A percentile compares a stretch with the other conserved stretches of the same genome.
Evolutionary conservation across 208 protist genomes (phyloP).

Genomic region (Trichomonas tenax): DNA sequence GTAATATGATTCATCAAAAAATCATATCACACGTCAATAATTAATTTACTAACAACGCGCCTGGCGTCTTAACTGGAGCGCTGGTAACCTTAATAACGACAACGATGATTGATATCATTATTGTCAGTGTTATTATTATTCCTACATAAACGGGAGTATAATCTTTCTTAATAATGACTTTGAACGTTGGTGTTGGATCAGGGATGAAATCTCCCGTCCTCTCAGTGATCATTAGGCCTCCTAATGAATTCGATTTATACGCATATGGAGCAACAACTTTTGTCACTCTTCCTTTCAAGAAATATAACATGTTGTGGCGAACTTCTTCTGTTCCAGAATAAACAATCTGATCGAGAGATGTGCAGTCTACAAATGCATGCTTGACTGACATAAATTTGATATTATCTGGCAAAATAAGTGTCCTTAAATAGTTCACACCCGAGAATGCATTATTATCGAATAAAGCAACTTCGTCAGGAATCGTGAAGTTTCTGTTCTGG

Average conservation of each 20-base stretch:
- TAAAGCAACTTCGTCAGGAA: background rate
- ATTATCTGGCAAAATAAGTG: background rate
- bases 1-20: too few species aligned
- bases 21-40: too few species aligned
- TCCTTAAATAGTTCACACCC: background rate
- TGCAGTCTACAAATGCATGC: background rate
- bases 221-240: background rate
- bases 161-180: background rate
- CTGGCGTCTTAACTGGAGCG: background rate
- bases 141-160: background rate
- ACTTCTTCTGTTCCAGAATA: background rate
- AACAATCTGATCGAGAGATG: background rate
- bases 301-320: background rate
- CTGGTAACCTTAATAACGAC: background rate
- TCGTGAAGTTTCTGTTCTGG: background rate
- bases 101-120: background rate
- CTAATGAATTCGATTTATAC: background rate
- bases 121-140: background rate
- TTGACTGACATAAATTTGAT: background rate
- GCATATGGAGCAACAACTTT: background rate
- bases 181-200: background rate
- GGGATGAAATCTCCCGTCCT: background rate
- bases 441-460: background rate
- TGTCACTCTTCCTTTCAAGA: background rate
- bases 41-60: background rate